Percentiles rank a stretch among this genome's conserved stretches.
These are phyloP conservation scores for Aspergillus viridinutans DNA, from an alignment of 2,329 filamentous ascomycete species.

Conservation along the genomic window DNA sequence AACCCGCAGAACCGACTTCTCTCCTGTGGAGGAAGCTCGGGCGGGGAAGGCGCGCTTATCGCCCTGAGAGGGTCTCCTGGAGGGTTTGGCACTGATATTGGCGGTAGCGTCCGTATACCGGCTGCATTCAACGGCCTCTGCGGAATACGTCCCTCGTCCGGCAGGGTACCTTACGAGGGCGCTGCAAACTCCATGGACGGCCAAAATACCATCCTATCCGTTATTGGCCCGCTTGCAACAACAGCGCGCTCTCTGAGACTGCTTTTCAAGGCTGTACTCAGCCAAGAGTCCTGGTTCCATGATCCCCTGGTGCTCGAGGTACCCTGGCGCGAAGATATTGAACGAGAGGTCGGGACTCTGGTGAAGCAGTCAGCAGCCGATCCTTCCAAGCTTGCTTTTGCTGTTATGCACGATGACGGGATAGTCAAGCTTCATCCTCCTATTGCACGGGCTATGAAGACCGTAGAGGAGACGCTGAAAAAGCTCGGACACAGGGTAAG, in stretches of 20 bases:
- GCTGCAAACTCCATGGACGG: conserved; percentile 62
- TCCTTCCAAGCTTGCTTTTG: conserved; percentile 48
- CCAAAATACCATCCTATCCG: conserved; percentile 59
- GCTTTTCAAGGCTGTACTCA: conserved; percentile 54
- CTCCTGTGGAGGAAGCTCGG: conserved; percentile 55
- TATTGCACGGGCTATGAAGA: conserved; percentile 51
- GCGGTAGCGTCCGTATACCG: conserved; percentile 56
- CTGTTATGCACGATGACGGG: conserved; percentile 51
- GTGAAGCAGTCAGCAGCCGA: conserved; percentile 32
- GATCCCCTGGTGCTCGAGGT: conserved; percentile 64
- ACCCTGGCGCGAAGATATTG: conserved; percentile 56
- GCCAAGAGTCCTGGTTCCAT: conserved; percentile 59
- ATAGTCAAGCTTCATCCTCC: conserved; percentile 54
- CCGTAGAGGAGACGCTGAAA: conserved; percentile 47
- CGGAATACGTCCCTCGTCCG: conserved; percentile 52
- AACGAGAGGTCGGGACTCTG: conserved; percentile 33
- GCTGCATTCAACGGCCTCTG: conserved; percentile 58
- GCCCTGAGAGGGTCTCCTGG: conserved; percentile 50
- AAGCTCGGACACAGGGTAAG: conserved; percentile 49
- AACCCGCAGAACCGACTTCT: conserved; percentile 56
- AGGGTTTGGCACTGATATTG: conserved; percentile 57
- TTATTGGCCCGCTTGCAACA: conserved; percentile 60
- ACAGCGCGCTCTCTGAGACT: conserved; percentile 53
- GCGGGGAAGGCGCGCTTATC: conserved; percentile 56
- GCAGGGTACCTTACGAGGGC: conserved; percentile 53